phyloP scores from a whole-genome alignment of 176 grass and related monocot genomes.

The Phragmites australis region DNA sequence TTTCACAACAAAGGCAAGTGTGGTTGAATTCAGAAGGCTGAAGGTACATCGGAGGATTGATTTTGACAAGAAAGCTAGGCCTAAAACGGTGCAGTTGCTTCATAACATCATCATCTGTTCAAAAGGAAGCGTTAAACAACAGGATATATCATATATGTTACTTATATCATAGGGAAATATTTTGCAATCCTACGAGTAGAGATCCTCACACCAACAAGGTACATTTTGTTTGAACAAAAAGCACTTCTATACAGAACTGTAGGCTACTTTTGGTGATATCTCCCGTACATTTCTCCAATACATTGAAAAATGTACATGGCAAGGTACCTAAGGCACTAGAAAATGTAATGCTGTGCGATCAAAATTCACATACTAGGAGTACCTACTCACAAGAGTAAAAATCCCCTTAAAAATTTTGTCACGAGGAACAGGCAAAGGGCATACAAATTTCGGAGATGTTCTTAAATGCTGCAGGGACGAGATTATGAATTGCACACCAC shows the following conservation, averaged over 20 bases:
- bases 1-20: conserved; percentile 40
- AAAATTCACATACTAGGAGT: conserved; percentile 11
- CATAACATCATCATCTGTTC: conserved; percentile 81
- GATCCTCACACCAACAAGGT: neutral
- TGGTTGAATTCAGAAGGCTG: conserved; percentile 72
- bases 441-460: conserved; percentile 92
- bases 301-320: conserved; percentile 1
- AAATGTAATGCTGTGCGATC: neutral
- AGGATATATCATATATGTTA: conserved; percentile 7
- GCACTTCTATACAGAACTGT: conserved; percentile 8
- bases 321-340: neutral
- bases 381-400: neutral
- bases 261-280: conserved; percentile 15
- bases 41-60: conserved; percentile 55
- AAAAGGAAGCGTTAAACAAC: conserved; percentile 37
- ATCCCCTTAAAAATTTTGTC: no score
- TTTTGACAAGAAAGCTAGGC: conserved; percentile 65
- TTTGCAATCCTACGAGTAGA: neutral
- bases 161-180: conserved; percentile 8
- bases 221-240: conserved; percentile 7
- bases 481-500: conserved; percentile 85
- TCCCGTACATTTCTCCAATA: neutral
- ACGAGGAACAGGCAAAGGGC: conserved; percentile 17
- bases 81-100: conserved; percentile 61
- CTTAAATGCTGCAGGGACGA: conserved; percentile 62